A percentile compares a stretch with the other conserved stretches of the same genome.
Evolutionary conservation across 352 stramenopile genomes (phyloP).

Genomic region (Globisporangium nunn): DNA sequence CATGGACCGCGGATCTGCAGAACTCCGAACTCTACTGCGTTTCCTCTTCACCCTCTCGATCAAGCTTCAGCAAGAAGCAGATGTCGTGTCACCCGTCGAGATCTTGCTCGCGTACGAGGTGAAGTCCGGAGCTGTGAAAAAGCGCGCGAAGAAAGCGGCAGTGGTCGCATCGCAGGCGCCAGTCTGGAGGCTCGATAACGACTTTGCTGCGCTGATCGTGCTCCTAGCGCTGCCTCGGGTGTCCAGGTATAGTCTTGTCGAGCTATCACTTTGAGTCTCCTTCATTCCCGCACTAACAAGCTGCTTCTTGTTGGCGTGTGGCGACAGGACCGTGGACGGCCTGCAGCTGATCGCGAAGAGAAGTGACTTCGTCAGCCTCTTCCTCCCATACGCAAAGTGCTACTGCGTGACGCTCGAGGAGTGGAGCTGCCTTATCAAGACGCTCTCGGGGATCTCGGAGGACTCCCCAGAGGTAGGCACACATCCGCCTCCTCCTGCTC

Average conservation of each 20-base stretch:
- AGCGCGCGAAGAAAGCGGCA: slow-evolving; percentile 4
- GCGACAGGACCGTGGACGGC: slow-evolving; percentile 37
- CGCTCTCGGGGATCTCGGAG: slow-evolving; percentile 39
- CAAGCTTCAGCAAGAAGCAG: slow-evolving; percentile 41
- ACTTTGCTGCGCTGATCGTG: slow-evolving; percentile 59
- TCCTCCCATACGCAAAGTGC: slow-evolving; percentile 67
- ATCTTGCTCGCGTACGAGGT: slow-evolving; percentile 21
- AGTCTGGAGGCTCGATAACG: slow-evolving; percentile 36
- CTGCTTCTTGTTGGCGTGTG: background rate
- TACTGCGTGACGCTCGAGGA: slow-evolving; percentile 67
- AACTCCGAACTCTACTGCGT: slow-evolving; percentile 17
- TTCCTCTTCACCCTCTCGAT: slow-evolving; percentile 43
- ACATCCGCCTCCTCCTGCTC: too few relatives aligned
- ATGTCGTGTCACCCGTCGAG: slow-evolving; percentile 30
- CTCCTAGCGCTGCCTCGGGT: slow-evolving; percentile 52
- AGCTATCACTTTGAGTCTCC: background rate
- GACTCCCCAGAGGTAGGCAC: slow-evolving; percentile 25
- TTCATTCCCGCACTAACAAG: background rate
- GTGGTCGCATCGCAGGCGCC: slow-evolving; percentile 1
- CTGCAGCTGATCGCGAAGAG: slow-evolving; percentile 52
- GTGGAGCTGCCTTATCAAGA: slow-evolving; percentile 70
- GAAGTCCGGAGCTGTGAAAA: slow-evolving; percentile 11
- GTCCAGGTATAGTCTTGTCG: slow-evolving; percentile 28
- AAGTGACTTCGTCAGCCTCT: slow-evolving; percentile 44
- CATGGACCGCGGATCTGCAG: background rate